A percentile compares a stretch with the other conserved stretches of the same genome.
Evolutionary conservation across 352 stramenopile genomes (phyloP).

Genomic region (Phytophthora citricola): DNA sequence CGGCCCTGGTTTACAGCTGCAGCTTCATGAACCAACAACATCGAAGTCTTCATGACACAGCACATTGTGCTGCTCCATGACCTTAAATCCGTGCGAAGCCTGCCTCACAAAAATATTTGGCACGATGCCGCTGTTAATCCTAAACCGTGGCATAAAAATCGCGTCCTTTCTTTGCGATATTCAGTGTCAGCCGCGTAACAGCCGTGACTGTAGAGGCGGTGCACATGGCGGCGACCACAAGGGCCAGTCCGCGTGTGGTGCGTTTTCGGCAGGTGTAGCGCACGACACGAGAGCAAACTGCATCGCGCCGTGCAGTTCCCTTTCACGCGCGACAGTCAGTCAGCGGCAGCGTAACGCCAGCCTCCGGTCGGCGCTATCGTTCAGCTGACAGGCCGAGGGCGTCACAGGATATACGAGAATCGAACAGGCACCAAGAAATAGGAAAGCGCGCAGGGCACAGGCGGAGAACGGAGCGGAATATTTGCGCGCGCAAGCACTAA

Average conservation of each 20-base stretch:
- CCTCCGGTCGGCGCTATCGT: slow-evolving; percentile 16
- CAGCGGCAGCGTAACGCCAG: slow-evolving; percentile 8
- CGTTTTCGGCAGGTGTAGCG: slow-evolving; percentile 12
- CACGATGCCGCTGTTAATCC: too few species aligned
- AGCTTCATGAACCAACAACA: too few species aligned
- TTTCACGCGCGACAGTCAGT: slow-evolving; percentile 22
- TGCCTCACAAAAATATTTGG: too few species aligned
- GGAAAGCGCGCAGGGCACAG: slow-evolving; percentile 7
- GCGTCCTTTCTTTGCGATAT: too few species aligned
- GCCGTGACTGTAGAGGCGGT: slow-evolving; percentile 31
- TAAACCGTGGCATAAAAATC: too few species aligned
- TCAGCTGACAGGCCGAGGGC: slow-evolving; percentile 1
- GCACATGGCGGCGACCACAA: slow-evolving; percentile 28
- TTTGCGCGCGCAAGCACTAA: slow-evolving; percentile 21
- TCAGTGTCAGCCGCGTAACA: slow-evolving; percentile 10
- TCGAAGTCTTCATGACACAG: too few species aligned
- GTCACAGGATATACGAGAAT: background rate
- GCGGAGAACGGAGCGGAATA: slow-evolving; percentile 2
- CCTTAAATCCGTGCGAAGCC: too few species aligned
- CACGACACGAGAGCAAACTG: background rate
- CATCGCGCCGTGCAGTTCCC: slow-evolving; percentile 18
- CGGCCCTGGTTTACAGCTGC: too few species aligned
- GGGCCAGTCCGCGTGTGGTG: slow-evolving; percentile 16
- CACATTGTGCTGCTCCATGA: too few species aligned
- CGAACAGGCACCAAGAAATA: slow-evolving; percentile 7